A percentile compares a stretch with the other conserved stretches of the same genome.
Evolutionary conservation across 139 green algal species (phyloP).

Genomic region (Asterochloris sp.): DNA sequence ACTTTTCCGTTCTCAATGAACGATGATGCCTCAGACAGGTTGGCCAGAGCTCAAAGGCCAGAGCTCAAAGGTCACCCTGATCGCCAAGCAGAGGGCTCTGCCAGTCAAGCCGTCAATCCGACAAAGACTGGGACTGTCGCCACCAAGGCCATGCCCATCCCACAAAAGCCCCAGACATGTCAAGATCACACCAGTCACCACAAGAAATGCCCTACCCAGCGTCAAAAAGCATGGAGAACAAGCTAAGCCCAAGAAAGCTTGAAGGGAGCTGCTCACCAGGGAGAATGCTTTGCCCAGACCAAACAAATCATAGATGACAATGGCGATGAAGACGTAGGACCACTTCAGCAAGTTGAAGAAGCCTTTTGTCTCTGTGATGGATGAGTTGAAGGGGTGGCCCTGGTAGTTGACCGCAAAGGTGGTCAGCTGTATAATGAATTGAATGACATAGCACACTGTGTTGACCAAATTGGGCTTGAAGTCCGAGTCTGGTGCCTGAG

Average conservation of each 20-base stretch:
- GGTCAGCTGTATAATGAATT: constrained; percentile 81
- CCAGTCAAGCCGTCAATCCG: no score
- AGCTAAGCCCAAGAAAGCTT: background rate
- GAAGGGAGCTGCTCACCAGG: constrained; percentile 17
- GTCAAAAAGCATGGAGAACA: no score
- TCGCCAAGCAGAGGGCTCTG: no score
- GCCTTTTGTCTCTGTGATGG: constrained; percentile 68
- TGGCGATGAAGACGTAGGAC: constrained; percentile 12
- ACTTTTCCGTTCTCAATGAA: no score
- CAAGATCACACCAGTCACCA: no score
- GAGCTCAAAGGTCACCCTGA: no score
- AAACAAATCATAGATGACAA: constrained; percentile 16
- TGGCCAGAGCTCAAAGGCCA: no score
- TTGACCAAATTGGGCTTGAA: constrained; percentile 98
- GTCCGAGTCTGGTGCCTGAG: constrained; percentile 68
- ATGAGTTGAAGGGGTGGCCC: constrained; percentile 87
- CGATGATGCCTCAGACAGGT: no score
- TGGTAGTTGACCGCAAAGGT: constrained; percentile 98
- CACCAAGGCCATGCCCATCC: no score
- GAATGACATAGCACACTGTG: constrained; percentile 92
- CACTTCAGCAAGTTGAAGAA: constrained; percentile 57
- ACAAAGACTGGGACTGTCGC: no score
- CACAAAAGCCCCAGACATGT: no score
- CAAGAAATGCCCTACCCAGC: no score
- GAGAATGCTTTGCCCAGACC: constrained; percentile 15